Evolutionary conservation across 2,329 filamentous ascomycete species (phyloP), one percentile per base, ranked within the genome.

Genomic region (Alternaria sp.): DNA sequence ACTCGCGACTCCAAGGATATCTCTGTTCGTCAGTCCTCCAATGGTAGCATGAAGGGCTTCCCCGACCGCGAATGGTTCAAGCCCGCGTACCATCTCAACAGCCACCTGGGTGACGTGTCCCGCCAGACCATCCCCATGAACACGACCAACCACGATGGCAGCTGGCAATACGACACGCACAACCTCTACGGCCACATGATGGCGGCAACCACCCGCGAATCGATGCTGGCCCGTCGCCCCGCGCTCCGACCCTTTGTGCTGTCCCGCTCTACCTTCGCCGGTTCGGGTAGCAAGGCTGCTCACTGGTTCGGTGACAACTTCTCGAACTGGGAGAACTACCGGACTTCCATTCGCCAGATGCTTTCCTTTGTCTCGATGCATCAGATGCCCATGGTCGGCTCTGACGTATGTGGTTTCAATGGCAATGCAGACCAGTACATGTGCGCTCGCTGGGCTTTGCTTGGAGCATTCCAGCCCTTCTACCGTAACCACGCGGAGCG

Each of bases 171-270:
- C 70, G 91, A 93, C 66, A 90, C 87, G 0, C 91, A 93, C 74
- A 93, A 93, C 66, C 76, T 93, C 1, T 92, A 91, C 73, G 91
- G 91, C 1, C 85, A 85, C 68, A 83, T 91, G 87, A 93, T 93
- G 90, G 89, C 88, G 1, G 77, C 81, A 17, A 80, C 85, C 4
- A 90, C 88, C 0, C 84, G 86, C 51, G 76, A 83, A 11, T 87
- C 90, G 1, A 90, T 93, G 89, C 75, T 86, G 6, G 76, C 80
- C 11, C 85, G 90, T 8, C 85, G 89, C 0, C 89, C 90, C 0
- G 73, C 75, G 0, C 77, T 86, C 5, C 85, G 90, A 0, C 90
- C 91, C 1, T 73, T 93, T 58, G 81, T 93, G 46, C 90, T 94
- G 65, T 92, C 90, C 0, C 86, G 91, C 24, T 90, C 87, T 21